Evolutionary conservation across 495 filamentous ascomycete genomes (phyloP).

Genomic region (Aspergillus coremiiformis): DNA sequence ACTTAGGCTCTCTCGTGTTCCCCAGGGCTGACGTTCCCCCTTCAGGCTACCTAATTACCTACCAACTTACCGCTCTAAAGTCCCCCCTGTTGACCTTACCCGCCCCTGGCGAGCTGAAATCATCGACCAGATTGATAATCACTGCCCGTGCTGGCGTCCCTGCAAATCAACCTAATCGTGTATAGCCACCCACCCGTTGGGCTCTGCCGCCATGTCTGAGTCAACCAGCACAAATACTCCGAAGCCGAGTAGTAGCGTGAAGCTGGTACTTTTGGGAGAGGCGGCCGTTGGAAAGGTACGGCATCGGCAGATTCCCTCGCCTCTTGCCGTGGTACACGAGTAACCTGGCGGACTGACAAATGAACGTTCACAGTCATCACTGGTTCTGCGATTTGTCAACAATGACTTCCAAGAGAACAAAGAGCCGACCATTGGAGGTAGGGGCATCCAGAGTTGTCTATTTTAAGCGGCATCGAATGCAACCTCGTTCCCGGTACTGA

Average conservation of each 20-base stretch:
- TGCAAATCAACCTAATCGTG: slow-evolving; percentile 31
- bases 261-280: slow-evolving; percentile 94
- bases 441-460: slow-evolving; percentile 19
- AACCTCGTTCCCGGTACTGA: slow-evolving; percentile 18
- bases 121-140: slow-evolving; percentile 22
- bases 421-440: slow-evolving; percentile 98
- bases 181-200: slow-evolving; percentile 14
- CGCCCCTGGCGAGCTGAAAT: slow-evolving; percentile 21
- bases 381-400: slow-evolving; percentile 97
- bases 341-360: slow-evolving; percentile 19
- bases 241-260: slow-evolving; percentile 98
- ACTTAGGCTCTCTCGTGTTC: slow-evolving; percentile 10
- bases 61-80: slow-evolving; percentile 2
- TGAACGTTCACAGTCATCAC: slow-evolving; percentile 63
- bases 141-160: slow-evolving; percentile 18
- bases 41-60: slow-evolving; percentile 18
- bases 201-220: slow-evolving; percentile 35
- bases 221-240: slow-evolving; percentile 52
- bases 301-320: slow-evolving; percentile 5
- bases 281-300: slow-evolving; percentile 96
- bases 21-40: slow-evolving; percentile 12
- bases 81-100: slow-evolving; percentile 5
- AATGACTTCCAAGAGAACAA: slow-evolving; percentile 99
- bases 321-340: slow-evolving; percentile 15
- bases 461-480: background rate